These are phyloP conservation scores for Penicillium rolfsii DNA, from an alignment of 2,329 filamentous ascomycete species.

Conservation along the genomic window DNA sequence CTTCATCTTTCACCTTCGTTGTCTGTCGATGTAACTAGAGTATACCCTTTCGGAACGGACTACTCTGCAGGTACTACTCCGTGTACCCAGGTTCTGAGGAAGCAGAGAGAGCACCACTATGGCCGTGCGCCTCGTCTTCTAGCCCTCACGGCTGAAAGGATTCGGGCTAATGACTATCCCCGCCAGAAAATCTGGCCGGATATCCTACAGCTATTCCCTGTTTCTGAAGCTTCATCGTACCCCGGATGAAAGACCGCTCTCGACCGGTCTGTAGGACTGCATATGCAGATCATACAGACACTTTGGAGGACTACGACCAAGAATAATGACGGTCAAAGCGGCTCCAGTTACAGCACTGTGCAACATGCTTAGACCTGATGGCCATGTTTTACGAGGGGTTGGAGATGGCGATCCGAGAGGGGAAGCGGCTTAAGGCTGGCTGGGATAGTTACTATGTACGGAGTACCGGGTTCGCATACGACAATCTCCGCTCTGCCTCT, in stretches of 20 bases:
- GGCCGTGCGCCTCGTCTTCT: neutral
- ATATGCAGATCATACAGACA: neutral
- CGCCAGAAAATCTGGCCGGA: neutral
- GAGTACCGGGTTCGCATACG: neutral
- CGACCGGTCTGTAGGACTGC: neutral
- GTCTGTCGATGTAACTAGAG: neutral
- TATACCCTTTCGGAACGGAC: too few species aligned
- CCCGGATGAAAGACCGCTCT: neutral
- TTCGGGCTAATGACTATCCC: neutral
- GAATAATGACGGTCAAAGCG: neutral
- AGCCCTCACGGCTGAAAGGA: slow-evolving; percentile 2
- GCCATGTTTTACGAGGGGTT: neutral
- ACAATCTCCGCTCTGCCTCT: neutral
- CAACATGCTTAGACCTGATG: neutral
- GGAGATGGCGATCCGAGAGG: neutral
- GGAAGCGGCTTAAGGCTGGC: neutral
- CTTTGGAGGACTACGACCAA: neutral
- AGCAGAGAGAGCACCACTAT: neutral
- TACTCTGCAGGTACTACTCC: neutral
- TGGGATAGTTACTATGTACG: neutral
- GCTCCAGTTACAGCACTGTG: neutral
- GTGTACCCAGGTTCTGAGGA: neutral
- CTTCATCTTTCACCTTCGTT: slow-evolving; percentile 2
- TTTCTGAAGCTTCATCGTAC: neutral
- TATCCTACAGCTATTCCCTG: neutral